Conservation (phyloP, 2,329 filamentous ascomycete genomes). For the Phaeoacremonium minimum region DNA sequence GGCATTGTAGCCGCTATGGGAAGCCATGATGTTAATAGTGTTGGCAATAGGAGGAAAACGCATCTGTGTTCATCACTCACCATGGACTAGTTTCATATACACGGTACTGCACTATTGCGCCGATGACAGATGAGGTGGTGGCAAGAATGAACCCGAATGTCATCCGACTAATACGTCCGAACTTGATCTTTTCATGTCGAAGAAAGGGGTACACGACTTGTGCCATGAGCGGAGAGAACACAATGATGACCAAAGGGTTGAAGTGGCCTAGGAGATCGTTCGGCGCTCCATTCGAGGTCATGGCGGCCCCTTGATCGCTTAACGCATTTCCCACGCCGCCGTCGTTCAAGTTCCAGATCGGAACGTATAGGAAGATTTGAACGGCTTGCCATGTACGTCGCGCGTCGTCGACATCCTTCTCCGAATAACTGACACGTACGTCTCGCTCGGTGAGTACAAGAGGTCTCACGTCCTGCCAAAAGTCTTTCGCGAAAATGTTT, state of each 20-base stretch:
- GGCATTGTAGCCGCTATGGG: no score
- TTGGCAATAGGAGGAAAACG: no score
- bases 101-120: no score
- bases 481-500: conserved; percentile 47
- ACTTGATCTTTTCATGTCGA: no score
- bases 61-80: no score
- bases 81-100: no score
- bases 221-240: conserved; percentile 50
- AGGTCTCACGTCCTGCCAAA: conserved; percentile 59
- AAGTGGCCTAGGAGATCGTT: conserved; percentile 60
- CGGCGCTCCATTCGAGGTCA: conserved; percentile 43
- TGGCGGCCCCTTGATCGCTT: conserved; percentile 33
- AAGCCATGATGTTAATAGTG: no score
- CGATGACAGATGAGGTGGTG: no score
- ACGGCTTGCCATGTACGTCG: conserved; percentile 41
- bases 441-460: conserved; percentile 39
- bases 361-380: conserved; percentile 34
- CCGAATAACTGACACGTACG: conserved; percentile 55
- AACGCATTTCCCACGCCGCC: conserved; percentile 29
- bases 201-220: conserved; percentile 51
- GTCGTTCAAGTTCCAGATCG: conserved; percentile 33
- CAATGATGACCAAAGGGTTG: conserved; percentile 54
- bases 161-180: no score
- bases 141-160: no score
- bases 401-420: conserved; percentile 64